These are phyloP conservation scores for Kockiozyma suomiensis DNA, from an alignment of 805 yeast species.

Conservation along the genomic window DNA sequence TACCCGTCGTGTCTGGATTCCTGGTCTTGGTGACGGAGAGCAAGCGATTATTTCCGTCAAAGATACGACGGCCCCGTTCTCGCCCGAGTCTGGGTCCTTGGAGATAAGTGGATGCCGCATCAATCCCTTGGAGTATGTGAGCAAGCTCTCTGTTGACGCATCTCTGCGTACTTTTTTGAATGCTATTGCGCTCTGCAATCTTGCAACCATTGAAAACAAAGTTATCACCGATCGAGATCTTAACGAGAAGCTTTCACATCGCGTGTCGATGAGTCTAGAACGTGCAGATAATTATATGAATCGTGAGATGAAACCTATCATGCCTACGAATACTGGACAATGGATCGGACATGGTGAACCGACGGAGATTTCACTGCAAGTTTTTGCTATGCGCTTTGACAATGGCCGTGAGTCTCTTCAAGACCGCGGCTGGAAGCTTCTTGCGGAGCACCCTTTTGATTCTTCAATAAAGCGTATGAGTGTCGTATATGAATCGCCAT, in stretches of 20 bases:
- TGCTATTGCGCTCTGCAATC: slow-evolving; percentile 76
- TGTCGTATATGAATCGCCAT: slow-evolving; percentile 50
- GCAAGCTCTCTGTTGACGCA: not conserved
- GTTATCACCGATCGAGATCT: slow-evolving; percentile 27
- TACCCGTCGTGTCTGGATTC: slow-evolving; percentile 70
- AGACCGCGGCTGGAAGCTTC: slow-evolving; percentile 47
- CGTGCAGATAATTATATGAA: not conserved
- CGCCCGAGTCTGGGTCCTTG: slow-evolving; percentile 29
- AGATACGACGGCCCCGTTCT: slow-evolving; percentile 26
- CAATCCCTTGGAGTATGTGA: slow-evolving; percentile 1
- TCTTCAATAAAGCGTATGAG: slow-evolving; percentile 75
- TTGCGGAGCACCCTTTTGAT: slow-evolving; percentile 76
- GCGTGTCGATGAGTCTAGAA: slow-evolving; percentile 3
- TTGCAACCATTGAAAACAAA: slow-evolving; percentile 62
- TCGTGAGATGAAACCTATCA: not conserved
- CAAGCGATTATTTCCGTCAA: slow-evolving; percentile 33
- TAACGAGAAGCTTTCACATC: slow-evolving; percentile 42
- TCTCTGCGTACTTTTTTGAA: slow-evolving; percentile 52
- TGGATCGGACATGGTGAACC: slow-evolving; percentile 91
- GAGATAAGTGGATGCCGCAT: slow-evolving; percentile 7
- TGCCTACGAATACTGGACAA: not conserved
- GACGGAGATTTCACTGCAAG: slow-evolving; percentile 85
- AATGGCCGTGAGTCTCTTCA: slow-evolving; percentile 50
- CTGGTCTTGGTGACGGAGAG: slow-evolving; percentile 38
- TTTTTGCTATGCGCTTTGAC: slow-evolving; percentile 64